phyloP scores from a whole-genome alignment of 495 filamentous ascomycete species.

The Xylaria acuta region DNA sequence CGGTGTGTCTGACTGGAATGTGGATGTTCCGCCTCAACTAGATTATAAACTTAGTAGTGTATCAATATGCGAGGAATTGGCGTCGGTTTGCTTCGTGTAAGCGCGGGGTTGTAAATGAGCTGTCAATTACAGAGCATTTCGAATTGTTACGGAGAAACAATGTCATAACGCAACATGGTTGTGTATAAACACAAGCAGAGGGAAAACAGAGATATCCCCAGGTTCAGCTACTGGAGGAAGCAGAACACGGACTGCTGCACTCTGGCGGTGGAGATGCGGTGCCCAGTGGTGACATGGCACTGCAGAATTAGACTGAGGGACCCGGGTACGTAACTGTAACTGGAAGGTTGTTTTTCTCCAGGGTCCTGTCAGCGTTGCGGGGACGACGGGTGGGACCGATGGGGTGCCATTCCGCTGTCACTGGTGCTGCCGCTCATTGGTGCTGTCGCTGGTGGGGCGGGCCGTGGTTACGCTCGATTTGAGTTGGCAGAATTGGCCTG shows the following conservation, averaged over 20 bases:
- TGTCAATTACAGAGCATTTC: constrained; percentile 14
- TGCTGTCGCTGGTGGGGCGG: background rate
- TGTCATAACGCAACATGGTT: background rate
- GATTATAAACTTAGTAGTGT: background rate
- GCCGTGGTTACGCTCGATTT: background rate
- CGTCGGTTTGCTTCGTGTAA: constrained; percentile 22
- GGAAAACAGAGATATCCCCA: constrained; percentile 12
- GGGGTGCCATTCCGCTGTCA: background rate
- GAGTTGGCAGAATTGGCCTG: background rate
- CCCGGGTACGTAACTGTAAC: background rate
- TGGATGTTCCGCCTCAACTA: background rate
- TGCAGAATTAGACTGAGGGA: constrained; percentile 26
- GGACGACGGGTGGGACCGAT: constrained; percentile 36
- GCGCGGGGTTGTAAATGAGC: constrained; percentile 18
- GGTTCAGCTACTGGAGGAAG: constrained; percentile 27
- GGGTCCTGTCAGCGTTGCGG: constrained; percentile 37
- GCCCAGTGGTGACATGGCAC: constrained; percentile 40
- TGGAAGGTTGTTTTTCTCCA: constrained; percentile 39
- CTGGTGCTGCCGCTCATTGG: background rate
- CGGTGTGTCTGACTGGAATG: background rate
- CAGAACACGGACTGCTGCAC: constrained; percentile 15
- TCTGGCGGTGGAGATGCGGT: constrained; percentile 28
- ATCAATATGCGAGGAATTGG: constrained; percentile 22
- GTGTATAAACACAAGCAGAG: background rate
- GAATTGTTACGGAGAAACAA: background rate